Base-by-base conservation (phyloP, 805 yeast genomes). In the Saccharomycopsis fermentans region DNA sequence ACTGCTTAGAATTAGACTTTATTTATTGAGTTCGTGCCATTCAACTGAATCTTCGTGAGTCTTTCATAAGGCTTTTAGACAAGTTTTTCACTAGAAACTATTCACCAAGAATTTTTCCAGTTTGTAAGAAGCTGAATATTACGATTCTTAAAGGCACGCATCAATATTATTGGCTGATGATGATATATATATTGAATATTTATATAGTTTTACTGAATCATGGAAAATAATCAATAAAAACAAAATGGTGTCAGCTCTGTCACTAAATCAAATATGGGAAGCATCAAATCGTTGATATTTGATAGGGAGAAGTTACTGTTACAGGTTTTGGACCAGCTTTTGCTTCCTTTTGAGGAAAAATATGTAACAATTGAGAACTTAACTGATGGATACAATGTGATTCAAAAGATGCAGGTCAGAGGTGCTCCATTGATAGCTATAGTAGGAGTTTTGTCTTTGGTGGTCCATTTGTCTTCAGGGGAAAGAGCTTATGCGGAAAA, bases 341-440 rank as follows among this genome's bases (percentile, higher is more conserved):
- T 81, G 36, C 79, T 92, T 39, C 99, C 99, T 0, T 90, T 88
- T 64, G 77, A 84, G 56, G 81, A 95, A 0, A 77, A 74, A 54
- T 92, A 89, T 70, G 73, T 91, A 21, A 68, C 76, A 1, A 80
- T 92, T 59, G 63, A 73, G 40, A 73, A 81, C 17, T 82, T 88
- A 55, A 84, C 84, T 53, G 90, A 86, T 69, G 97, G 96, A 3
- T 89, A 74, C 71, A 77, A 78, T 19, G 96, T 87, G n/a, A 92
- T 92, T 70, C 84, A 83, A 67, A 77, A 77, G 59, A 92, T 92
- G 99, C 90, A 88, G 66, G 97, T 95, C 4, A 79, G 99, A 69
- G 99, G 99, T 40, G 99, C 99, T 0, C 99, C 99, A 0, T 98
- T 98, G 1, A 92, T 92, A 68, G 97, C 97, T 62, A 88, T 92